Evolutionary conservation across 2,329 filamentous ascomycete genomes (phyloP), one percentile per base, ranked within the genome.

Genomic region (Phialocephala subalpina): DNA sequence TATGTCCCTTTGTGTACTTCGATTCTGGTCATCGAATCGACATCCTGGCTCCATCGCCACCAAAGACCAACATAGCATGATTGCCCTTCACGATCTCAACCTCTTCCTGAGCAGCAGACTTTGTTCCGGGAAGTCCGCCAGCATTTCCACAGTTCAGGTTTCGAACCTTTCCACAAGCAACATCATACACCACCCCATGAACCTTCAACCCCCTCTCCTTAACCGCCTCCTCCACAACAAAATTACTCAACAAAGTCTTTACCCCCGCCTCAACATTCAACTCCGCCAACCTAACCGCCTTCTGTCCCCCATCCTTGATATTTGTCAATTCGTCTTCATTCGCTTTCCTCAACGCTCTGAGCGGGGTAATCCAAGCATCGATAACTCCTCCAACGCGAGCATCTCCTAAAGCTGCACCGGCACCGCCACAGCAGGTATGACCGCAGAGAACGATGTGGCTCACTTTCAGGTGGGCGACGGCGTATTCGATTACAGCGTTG

Each of bases 171-270:
- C 86, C 86, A 22, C 75, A 78, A 6, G 72, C 79, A 60, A 87
- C 79, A 70, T 96, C 90, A 77, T 92, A 95, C 16, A 97, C 82
- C 61, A 90, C 83, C n/a, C 92, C 93, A 77, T 96, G 92, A 6
- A 97, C 85, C 78, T 90, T 81, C 49, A 97, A 78, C 0, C 90
- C 91, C 33, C 91, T 83, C 73, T 93, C 88, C 69, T 82, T 78
- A 66, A 94, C 87, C 29, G 91, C 92, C 68, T 92, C 89, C 73
- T 89, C 84, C 35, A 97, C 85, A 27, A 86, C 85, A 58, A 84
- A 82, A 78, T 93, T 94, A 75, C 87, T 83, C 81, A 90, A 86
- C 64, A 96, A 79, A 22, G 87, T 85, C 71, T 88, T 82, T 65
- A 95, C 82, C 27, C 91, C 90, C 38, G 85, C 82, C 71, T 88